Evolutionary conservation across 495 filamentous ascomycete species (phyloP), one percentile per base, ranked within the genome.

Genomic region (Penicillium waksmanii): DNA sequence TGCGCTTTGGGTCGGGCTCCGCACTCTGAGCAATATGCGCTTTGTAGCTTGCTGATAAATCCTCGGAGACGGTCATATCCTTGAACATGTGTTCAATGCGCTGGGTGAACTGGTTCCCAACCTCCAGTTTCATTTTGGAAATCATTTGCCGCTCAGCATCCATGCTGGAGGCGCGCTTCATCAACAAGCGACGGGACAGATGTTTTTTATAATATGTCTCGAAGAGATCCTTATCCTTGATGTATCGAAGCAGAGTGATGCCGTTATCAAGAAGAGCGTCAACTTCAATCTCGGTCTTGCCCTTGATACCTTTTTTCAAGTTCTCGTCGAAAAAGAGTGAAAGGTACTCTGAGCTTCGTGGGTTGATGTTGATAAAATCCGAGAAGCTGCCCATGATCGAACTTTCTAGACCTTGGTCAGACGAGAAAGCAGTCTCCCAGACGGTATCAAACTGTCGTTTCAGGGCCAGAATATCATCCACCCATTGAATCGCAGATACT

Each of bases 171-270:
- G 92, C 91, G 52, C 92, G 92, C 63, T 87, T 87, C 82, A 92
- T 90, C 19, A 99, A 77, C 42, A 99, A 75, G 13, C 96, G 84
- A 54, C 89, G 85, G 34, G 90, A 92, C 0, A 99, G 82, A 77
- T 99, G 95, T 70, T 96, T 98, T 78, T 98, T 97, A 77, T 98
- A 98, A 74, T 99, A 98, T 2, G 90, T 82, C 72, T 99, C 96
- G 58, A 98, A 99, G 64, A 96, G 85, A 71, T 98, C 96, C 73
- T 96, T 94, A 62, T 97, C 94, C 33, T 85, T 81, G 42, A 99
- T 80, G 53, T 96, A 96, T 31, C 92, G 85, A 33, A 99, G 76
- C 4, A 98, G 80, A 0, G 85, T 87, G 58, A 96, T 94, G 12
- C 93, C 93, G 66, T 96, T 96, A 51, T 97, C 93, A 6, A 99